Evolutionary conservation across 2,329 filamentous ascomycete genomes (phyloP), one percentile per base, ranked within the genome.

Genomic region (Microdochium trichocladiopsis): DNA sequence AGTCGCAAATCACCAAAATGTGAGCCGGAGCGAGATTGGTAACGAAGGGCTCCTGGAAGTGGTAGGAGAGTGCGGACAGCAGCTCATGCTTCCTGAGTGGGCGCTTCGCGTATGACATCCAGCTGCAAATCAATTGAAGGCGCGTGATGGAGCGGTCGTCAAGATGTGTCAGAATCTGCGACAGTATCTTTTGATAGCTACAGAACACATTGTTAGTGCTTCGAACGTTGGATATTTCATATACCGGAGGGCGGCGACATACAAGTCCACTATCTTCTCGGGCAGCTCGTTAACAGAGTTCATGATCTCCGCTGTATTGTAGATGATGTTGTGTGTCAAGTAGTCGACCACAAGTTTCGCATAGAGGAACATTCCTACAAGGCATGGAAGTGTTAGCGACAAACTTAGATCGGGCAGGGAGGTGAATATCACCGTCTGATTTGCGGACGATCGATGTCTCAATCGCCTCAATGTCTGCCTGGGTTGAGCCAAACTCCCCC

Each of bases 281-380:
- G 65, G 65, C 0, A 69, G 56, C 1, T 48, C 47, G 22, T 63
- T 31, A 0, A 63, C 54, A 10, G 65, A 58, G 0, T 24, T 47
- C 2, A 52, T 57, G 0, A 70, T 50, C 50, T 69, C 65, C 1
- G 56, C 48, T 0, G 52, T 25, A 11, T 16, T 60, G 48, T 53
- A 58, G 43, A 69, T 69, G 3, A 71, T 57, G 25, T 69, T 68
- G 11, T 41, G 60, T 0, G 57, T 37, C 2, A 71, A 50, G 25
- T 66, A 69, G 21, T 70, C 64, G 2, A 70, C 53, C 0, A 71
- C 66, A 2, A 71, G 58, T 2, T 65, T 55, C 25, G 68, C 68
- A 36, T 61, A 71, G 1, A 71, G 54, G 51, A 71, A 71, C 66
- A 71, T 71, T 2, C 67, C 69, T 69, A 4, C 28, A 14, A 41